Base-by-base conservation (phyloP, 2,329 filamentous ascomycete species). In the Aspergillus novoparasiticus region DNA sequence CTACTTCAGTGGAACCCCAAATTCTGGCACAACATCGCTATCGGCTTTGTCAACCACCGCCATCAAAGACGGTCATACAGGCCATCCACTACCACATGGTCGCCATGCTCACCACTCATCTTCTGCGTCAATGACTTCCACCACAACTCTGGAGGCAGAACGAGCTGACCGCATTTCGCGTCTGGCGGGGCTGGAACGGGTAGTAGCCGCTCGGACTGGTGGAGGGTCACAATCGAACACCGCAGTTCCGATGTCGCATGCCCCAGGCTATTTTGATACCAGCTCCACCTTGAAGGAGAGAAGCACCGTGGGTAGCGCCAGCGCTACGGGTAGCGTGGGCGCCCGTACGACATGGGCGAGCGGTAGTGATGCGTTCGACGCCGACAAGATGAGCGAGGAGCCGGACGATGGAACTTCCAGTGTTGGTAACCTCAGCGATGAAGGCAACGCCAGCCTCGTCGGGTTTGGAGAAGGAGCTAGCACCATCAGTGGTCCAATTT, bases 151-250 rank as follows among this genome's bases (percentile, higher is more conserved):
- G 64, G 94, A 97, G 72, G 93, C 93, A 66, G 94, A 97, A 78
- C 92, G 94, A 70, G 93, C 93, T 66, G 94, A 97, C 79, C 93
- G 94, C 73, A 97, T 98, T 78, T 97, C 93, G 50, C 93, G 94
- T 57, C 88, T 97, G 26, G 92, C 94, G 14, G 94, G 94, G n/a
- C 87, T 97, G 43, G 93, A 96, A 77, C 89, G 92, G 61, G 89
- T 97, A 62, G 89, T 91, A 19, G 91, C 92, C n/a, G 85, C 90
- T 50, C 89, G 91, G 65, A 83, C 86, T 34, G 74, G 71, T 51
- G 71, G 79, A 78, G 60, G 60, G 39, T 70, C 64, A 32, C 68
- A 64, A 59, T 65, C 64, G 48, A 69, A 64, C 21, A 65, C 77
- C 61, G 78, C 79, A 57, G 78, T 75, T 54, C 77, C 78, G 32